Percentiles rank a stretch among this genome's conserved stretches.
phyloP scores from a whole-genome alignment of 2,329 filamentous ascomycete species.

The Colletotrichum noveboracense region DNA sequence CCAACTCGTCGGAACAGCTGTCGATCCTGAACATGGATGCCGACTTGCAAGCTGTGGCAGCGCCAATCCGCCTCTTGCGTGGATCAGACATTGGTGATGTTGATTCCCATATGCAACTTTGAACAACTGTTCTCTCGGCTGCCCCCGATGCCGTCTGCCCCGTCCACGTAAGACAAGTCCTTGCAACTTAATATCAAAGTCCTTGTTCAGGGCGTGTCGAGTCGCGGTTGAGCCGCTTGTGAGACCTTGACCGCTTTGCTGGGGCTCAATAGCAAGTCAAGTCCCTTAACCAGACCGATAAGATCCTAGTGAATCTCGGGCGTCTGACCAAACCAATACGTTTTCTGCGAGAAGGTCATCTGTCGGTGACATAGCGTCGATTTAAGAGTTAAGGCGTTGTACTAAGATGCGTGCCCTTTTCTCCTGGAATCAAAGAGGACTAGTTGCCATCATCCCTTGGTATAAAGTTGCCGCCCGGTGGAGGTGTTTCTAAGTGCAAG shows the following conservation, averaged over 20 bases:
- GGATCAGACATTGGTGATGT: constrained; percentile 11
- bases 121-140: background rate
- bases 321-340: background rate
- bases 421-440: background rate
- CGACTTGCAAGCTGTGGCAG: background rate
- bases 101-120: background rate
- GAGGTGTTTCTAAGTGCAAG: background rate
- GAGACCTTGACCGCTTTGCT: background rate
- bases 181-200: background rate
- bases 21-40: constrained; percentile 3
- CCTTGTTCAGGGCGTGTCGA: background rate
- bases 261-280: background rate
- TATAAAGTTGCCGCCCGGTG: background rate
- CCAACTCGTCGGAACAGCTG: background rate
- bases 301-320: background rate
- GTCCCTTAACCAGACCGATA: background rate
- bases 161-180: background rate
- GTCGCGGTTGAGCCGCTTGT: background rate
- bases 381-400: background rate
- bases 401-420: background rate
- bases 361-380: background rate
- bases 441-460: background rate
- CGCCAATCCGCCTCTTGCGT: background rate
- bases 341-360: background rate
- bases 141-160: background rate